Conservation (phyloP, 768 basidiomycete species). For the Amanita thiersii region DNA sequence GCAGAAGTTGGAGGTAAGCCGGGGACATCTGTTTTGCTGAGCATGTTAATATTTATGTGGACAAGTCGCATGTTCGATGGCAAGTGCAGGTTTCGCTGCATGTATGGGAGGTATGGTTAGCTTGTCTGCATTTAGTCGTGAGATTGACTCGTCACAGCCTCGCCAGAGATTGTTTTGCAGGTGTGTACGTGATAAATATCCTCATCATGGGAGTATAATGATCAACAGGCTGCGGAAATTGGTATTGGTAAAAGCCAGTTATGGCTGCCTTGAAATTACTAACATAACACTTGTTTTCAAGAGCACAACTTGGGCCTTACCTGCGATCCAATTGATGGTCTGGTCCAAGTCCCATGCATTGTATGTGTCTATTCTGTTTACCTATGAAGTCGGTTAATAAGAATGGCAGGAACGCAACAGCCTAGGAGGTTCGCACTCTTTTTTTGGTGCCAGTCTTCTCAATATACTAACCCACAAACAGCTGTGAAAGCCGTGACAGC, state of each 20-base stretch:
- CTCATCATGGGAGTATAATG: too few relatives aligned
- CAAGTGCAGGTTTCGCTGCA: slow-evolving; percentile 86
- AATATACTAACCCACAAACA: slow-evolving; percentile 17
- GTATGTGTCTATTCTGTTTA: slow-evolving; percentile 35
- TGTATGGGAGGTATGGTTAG: slow-evolving; percentile 73
- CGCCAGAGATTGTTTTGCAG: slow-evolving; percentile 77
- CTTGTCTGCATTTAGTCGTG: slow-evolving; percentile 4
- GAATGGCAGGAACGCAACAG: slow-evolving; percentile 67
- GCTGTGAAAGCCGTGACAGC: slow-evolving; percentile 93
- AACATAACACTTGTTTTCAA: slow-evolving; percentile 18
- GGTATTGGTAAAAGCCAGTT: slow-evolving; percentile 58
- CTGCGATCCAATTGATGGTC: slow-evolving; percentile 89
- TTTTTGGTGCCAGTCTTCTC: slow-evolving; percentile 2
- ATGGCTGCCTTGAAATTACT: not conserved
- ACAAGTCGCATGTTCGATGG: slow-evolving; percentile 91
- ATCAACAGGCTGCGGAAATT: slow-evolving; percentile 70
- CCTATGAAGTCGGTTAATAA: not conserved
- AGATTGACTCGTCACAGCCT: slow-evolving; percentile 31
- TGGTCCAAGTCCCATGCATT: slow-evolving; percentile 94
- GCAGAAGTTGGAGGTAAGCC: slow-evolving; percentile 84
- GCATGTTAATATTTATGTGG: not conserved
- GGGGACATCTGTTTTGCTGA: not conserved
- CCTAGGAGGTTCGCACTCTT: slow-evolving; percentile 72
- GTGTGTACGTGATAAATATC: too few relatives aligned
- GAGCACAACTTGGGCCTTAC: slow-evolving; percentile 86